phyloP scores from a whole-genome alignment of 306 rosid species.

The Prunus mume region DNA sequence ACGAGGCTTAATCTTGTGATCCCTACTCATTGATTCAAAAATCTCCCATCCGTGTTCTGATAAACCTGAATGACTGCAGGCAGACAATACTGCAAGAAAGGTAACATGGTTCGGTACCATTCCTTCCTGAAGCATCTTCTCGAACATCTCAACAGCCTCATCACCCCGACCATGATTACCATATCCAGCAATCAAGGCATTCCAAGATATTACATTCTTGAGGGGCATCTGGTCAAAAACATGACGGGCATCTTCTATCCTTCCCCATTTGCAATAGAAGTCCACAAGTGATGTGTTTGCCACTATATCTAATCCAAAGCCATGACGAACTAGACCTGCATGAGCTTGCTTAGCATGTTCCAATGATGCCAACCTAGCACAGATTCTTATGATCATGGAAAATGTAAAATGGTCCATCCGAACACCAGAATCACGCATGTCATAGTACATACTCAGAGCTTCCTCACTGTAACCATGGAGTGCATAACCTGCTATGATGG shows the following conservation, averaged over 20 bases:
- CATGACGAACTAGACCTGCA: conserved; percentile 77
- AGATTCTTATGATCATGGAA: conserved; percentile 70
- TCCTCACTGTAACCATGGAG: conserved; percentile 83
- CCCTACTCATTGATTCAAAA: conserved; percentile 63
- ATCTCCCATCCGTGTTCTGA: conserved; percentile 73
- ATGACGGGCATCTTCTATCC: conserved; percentile 69
- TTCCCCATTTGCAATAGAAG: conserved; percentile 95
- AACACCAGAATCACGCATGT: conserved; percentile 67
- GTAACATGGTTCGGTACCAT: conserved; percentile 80
- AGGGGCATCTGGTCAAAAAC: conserved; percentile 67
- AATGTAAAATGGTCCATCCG: conserved; percentile 76
- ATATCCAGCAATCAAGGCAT: conserved; percentile 83
- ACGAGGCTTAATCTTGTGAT: conserved; percentile 74
- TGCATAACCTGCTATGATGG: conserved; percentile 82
- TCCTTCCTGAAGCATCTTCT: conserved; percentile 65
- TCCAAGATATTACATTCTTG: conserved; percentile 81
- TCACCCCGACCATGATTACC: conserved; percentile 77
- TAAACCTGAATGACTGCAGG: conserved; percentile 82
- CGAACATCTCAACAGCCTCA: conserved; percentile 70
- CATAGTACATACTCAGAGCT: conserved; percentile 59
- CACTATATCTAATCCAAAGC: conserved; percentile 68
- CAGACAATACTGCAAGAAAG: conserved; percentile 78
- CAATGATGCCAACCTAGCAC: conserved; percentile 76
- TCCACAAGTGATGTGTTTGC: conserved; percentile 80
- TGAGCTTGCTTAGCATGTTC: conserved; percentile 84